Conservation (phyloP, 768 basidiomycete species). For the Amanita molliuscula region DNA sequence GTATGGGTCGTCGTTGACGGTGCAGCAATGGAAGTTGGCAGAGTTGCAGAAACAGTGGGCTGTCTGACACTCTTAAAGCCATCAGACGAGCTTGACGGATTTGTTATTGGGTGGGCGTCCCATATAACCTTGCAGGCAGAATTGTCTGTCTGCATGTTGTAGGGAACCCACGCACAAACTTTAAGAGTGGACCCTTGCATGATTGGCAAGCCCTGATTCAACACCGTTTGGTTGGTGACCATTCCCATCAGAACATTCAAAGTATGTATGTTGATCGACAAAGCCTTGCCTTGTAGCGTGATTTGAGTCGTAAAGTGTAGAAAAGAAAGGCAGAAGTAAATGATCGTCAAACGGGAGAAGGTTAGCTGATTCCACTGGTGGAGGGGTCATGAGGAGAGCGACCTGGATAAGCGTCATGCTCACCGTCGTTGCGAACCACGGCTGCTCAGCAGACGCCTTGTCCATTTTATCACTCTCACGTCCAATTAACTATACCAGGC, state of each 20-base stretch:
- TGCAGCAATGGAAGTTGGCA: background rate
- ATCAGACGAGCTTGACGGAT: background rate
- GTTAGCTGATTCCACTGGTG: conserved; percentile 61
- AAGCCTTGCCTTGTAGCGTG: conserved; percentile 56
- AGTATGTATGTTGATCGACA: conserved; percentile 52
- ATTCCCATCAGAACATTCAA: conserved; percentile 41
- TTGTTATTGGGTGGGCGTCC: conserved; percentile 18
- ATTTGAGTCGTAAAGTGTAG: conserved; percentile 60
- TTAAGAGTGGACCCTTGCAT: conserved; percentile 36
- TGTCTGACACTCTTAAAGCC: too few relatives aligned
- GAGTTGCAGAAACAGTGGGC: background rate
- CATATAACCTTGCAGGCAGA: conserved; percentile 45
- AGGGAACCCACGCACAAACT: conserved; percentile 47
- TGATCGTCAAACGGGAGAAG: conserved; percentile 50
- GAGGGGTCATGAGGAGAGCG: background rate
- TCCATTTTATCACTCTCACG: conserved; percentile 16
- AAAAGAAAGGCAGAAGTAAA: conserved; percentile 60
- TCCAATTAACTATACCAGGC: background rate
- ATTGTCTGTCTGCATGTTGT: conserved; percentile 24
- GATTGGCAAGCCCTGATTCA: conserved; percentile 41
- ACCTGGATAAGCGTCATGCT: conserved; percentile 12
- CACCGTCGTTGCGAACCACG: conserved; percentile 32
- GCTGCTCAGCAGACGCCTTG: conserved; percentile 20
- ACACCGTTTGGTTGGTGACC: conserved; percentile 36
- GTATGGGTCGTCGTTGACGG: background rate